Evolutionary conservation across 2,329 filamentous ascomycete species (phyloP), one percentile per base, ranked within the genome.

Genomic region (Dactylellina leptospora): DNA sequence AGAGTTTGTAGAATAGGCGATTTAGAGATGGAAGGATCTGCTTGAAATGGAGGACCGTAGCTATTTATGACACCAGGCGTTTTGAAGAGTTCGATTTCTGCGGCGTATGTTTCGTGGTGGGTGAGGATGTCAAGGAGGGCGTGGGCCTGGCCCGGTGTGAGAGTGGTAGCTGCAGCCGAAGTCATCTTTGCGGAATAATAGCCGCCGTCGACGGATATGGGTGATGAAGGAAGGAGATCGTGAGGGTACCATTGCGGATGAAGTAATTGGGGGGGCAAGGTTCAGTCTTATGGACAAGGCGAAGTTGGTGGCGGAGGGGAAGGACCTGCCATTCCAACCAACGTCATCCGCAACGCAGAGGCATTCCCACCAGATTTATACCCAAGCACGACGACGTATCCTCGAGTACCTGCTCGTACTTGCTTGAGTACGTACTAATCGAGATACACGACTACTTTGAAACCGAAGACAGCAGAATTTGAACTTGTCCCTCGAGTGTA

Each of bases 51-150:
- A 74, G 85, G 86, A 11, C 90, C 90, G 81, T 91, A 92, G 20
- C 82, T 79, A 68, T 84, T 82, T 69, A 92, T 88, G 25, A 87
- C 85, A 1, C 83, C 81, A 0, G 89, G 85, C 36, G 83, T 80
- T 76, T 88, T 90, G 83, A 93, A 92, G 72, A 84, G 84, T 77
- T 89, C 85, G 72, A 92, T 90, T 79, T 95, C 90, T 10, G 84
- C 79, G 20, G 45, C 38, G 75, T 87, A 88, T 0, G 85, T 85
- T 78, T 87, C 82, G 74, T 84, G 77, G 76, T 87, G 86, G 28
- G 84, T 84, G 60, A 88, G 82, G 55, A 88, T 86, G 76, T 87
- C 84, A 74, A 87, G 83, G 13, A 87, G 82, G 11, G 85, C 85
- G 53, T 81, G 80, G 5, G 83, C 79, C 75, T 87, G 85, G 16